A percentile compares a stretch with the other conserved stretches of the same genome.
Evolutionary conservation across 2,329 filamentous ascomycete species (phyloP).

Genomic region (Dendrostoma leiphaemia): DNA sequence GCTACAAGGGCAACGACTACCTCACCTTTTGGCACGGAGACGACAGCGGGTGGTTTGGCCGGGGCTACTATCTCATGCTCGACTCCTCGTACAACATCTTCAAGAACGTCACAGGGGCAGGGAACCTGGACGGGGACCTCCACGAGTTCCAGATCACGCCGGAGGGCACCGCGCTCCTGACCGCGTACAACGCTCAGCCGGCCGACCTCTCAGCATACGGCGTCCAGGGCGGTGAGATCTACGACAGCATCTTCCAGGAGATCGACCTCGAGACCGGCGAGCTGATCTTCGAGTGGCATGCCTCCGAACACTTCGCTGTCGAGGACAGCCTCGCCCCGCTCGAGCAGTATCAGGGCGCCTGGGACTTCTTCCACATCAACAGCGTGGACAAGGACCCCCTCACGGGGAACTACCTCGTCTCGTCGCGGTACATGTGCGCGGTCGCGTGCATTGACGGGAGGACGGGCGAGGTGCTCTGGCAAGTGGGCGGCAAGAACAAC

Average conservation of each 20-base stretch:
- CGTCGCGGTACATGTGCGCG: constrained; percentile 30
- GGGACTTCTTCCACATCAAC: constrained; percentile 39
- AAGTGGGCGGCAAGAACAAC: constrained; percentile 34
- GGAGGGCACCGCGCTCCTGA: constrained; percentile 39
- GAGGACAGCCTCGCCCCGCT: constrained; percentile 25
- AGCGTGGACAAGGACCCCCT: constrained; percentile 31
- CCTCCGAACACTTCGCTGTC: constrained; percentile 31
- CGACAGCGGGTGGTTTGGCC: constrained; percentile 15
- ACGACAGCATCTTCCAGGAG: constrained; percentile 39
- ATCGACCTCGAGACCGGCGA: constrained; percentile 35
- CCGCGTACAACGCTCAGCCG: constrained; percentile 35
- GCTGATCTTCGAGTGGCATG: constrained; percentile 36
- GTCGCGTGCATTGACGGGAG: constrained; percentile 31
- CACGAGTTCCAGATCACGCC: constrained; percentile 43
- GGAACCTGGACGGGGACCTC: constrained; percentile 32
- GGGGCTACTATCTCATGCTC: constrained; percentile 16
- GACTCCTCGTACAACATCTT: constrained; percentile 21
- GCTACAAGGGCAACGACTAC: constrained; percentile 29
- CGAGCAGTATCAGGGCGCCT: constrained; percentile 29
- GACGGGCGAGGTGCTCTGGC: constrained; percentile 33
- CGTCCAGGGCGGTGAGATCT: constrained; percentile 27
- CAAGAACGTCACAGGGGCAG: constrained; percentile 22
- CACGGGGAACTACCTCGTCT: constrained; percentile 37
- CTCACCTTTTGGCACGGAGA: constrained; percentile 34
- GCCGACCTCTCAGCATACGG: constrained; percentile 31